Evolutionary conservation across 1,284 basidiomycete species (phyloP), one percentile per base, ranked within the genome.

Genomic region (Trametes sp.): DNA sequence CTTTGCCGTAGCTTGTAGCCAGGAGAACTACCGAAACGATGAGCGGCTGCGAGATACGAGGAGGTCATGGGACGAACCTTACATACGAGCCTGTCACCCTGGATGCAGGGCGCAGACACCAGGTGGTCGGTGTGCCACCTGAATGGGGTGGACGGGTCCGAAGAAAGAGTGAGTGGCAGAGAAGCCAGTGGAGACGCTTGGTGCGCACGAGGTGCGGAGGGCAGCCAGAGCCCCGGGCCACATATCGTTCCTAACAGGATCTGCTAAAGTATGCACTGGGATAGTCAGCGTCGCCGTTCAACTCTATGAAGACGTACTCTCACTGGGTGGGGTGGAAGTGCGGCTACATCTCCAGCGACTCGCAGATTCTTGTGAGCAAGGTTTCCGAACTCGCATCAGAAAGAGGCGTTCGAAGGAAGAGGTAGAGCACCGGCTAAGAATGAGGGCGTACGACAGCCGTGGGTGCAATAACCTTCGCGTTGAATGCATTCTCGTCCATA

Each of bases 11-110:
- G 36, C 16, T 16, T 16, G 14, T 16, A 14, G n/a, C n/a, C n/a
- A n/a, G n/a, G n/a, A n/a, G n/a, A n/a, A n/a, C n/a, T n/a, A n/a
- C n/a, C n/a, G n/a, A 21, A 23, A 24, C 19, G 41, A 7, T 11
- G 13, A 44, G 21, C 23, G 8, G n/a, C 41, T 44, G 28, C 21
- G 23, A 14, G 23, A 26, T 29, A 46, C 14, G 45, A n/a, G 45
- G 13, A 29, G 46, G 46, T 49, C 46, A 49, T 29, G 46, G 26
- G 46, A 28, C 11, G n/a, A 49, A 49, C 46, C 46, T 49, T 49
- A 31, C 46, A 1, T 19, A 19, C 26, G 16, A 31, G 8, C 14
- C 14, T 29, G 26, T 29, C 46, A 29, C 6, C 28, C 28, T 46
- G 7, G 16, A n/a, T 49, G 26, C 28, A 49, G 28, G 28, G 26